A percentile compares a stretch with the other conserved stretches of the same genome.
These are phyloP conservation scores for Vitis amurensis DNA, from an alignment of 164 flowering plant species.

Conservation along the genomic window DNA sequence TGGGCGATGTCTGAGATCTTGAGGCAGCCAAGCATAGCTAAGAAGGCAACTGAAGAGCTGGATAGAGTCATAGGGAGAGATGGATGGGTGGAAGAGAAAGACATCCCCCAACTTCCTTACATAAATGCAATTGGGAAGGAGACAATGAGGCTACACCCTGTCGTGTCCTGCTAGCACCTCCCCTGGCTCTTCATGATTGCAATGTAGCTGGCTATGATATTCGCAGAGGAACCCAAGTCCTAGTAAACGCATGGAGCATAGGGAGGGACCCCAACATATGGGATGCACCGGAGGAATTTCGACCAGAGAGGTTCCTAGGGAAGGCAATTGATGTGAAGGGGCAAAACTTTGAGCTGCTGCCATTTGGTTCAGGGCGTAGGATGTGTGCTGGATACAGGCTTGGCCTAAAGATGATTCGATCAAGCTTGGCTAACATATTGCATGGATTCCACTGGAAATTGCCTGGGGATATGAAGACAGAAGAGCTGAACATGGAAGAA, in stretches of 20 bases:
- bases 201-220: constrained; percentile 19
- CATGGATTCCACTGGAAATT: constrained; percentile 31
- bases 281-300: constrained; percentile 21
- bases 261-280: constrained; percentile 23
- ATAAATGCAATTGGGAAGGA: constrained; percentile 25
- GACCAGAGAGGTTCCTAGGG: constrained; percentile 21
- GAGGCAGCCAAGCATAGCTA: constrained; percentile 15
- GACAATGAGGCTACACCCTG: constrained; percentile 25
- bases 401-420: constrained; percentile 18
- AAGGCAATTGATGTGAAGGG: constrained; percentile 27
- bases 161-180: constrained; percentile 8
- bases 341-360: constrained; percentile 20
- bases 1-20: constrained; percentile 37
- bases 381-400: constrained; percentile 29
- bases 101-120: constrained; percentile 20
- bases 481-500: constrained; percentile 26
- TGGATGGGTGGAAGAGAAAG: constrained; percentile 27
- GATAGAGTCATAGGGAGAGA: constrained; percentile 19
- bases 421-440: constrained; percentile 17
- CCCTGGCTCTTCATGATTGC: constrained; percentile 17
- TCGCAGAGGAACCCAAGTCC: constrained; percentile 17
- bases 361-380: constrained; percentile 30
- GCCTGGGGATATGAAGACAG: constrained; percentile 8
- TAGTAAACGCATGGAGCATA: constrained; percentile 22
- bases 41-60: constrained; percentile 23